Percentiles rank a stretch among this genome's conserved stretches.
These are phyloP conservation scores for Massariosphaeria phaeospora DNA, from an alignment of 495 filamentous ascomycete genomes.

Conservation along the genomic window DNA sequence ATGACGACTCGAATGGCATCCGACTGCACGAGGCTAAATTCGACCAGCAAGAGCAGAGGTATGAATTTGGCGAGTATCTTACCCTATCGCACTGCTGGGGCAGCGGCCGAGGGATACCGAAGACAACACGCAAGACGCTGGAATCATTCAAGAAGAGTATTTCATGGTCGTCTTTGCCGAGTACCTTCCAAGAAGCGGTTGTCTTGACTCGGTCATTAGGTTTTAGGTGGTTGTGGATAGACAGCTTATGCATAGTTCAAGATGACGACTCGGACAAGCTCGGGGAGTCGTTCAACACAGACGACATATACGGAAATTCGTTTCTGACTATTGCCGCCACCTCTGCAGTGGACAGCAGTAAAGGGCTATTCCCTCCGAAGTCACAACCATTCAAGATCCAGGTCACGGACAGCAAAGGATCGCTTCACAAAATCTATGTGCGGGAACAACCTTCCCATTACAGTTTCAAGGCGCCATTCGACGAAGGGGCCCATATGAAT, in stretches of 20 bases:
- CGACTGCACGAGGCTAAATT: conserved; percentile 18
- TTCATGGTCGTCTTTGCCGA: conserved; percentile 26
- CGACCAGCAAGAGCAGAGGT: conserved; percentile 8
- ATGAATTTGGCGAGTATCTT: conserved; percentile 25
- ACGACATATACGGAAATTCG: conserved; percentile 22
- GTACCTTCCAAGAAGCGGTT: conserved; percentile 29
- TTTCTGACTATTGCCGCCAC: conserved; percentile 31
- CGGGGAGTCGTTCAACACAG: conserved; percentile 11
- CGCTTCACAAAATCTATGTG: conserved; percentile 27
- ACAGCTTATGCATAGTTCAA: conserved; percentile 28
- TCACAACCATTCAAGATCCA: conserved; percentile 29
- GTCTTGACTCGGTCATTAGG: conserved; percentile 20
- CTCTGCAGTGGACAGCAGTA: conserved; percentile 19
- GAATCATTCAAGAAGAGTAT: conserved; percentile 14
- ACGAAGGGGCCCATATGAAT: conserved; percentile 29
- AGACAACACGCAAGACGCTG: conserved; percentile 20
- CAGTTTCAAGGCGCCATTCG: conserved; percentile 30
- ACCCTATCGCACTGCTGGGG: conserved; percentile 30
- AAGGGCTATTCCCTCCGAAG: conserved; percentile 23
- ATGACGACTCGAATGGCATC: conserved; percentile 23
- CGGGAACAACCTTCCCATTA: conserved; percentile 31
- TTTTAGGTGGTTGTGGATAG: conserved; percentile 30
- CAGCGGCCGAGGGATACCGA: conserved; percentile 6
- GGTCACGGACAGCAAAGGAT: conserved; percentile 27
- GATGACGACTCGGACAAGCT: conserved; percentile 16